Percentiles rank a stretch among this genome's conserved stretches.
Conservation (phyloP, 306 rosid species). For the Prunus salicina region DNA sequence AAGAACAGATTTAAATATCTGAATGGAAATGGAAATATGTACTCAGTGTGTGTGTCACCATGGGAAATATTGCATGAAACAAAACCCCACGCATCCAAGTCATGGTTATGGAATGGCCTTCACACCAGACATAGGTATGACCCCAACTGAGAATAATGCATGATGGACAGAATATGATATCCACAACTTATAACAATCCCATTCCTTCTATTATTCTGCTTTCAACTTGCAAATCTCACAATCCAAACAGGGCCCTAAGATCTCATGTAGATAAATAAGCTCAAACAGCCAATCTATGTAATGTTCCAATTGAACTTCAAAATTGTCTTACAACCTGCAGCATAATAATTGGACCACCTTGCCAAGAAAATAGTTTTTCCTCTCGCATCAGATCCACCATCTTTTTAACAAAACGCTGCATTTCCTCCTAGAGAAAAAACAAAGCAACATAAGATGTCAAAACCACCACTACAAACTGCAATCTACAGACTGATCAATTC, state of each 20-base stretch:
- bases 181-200: constrained; percentile 20
- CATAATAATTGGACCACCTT: constrained; percentile 94
- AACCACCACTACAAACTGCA: constrained; percentile 12
- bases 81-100: not conserved
- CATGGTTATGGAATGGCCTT: not conserved
- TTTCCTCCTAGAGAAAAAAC: constrained; percentile 58
- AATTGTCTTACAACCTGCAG: constrained; percentile 62
- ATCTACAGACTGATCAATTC: not conserved
- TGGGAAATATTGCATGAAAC: constrained; percentile 1
- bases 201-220: constrained; percentile 18
- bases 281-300: constrained; percentile 10
- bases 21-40: not conserved
- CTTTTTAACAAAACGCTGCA: constrained; percentile 82
- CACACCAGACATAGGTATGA: constrained; percentile 8
- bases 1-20: constrained; percentile 3
- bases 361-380: constrained; percentile 85
- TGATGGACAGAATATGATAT: constrained; percentile 1
- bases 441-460: constrained; percentile 15
- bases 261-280: constrained; percentile 15
- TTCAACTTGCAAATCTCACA: constrained; percentile 25
- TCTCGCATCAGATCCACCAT: constrained; percentile 79
- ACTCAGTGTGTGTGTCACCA: not conserved
- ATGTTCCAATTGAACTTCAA: constrained; percentile 17
- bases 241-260: constrained; percentile 16
- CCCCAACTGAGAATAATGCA: constrained; percentile 1